These are phyloP conservation scores for Eremomyces bilateralis DNA, from an alignment of 495 filamentous ascomycete species.

Conservation along the genomic window DNA sequence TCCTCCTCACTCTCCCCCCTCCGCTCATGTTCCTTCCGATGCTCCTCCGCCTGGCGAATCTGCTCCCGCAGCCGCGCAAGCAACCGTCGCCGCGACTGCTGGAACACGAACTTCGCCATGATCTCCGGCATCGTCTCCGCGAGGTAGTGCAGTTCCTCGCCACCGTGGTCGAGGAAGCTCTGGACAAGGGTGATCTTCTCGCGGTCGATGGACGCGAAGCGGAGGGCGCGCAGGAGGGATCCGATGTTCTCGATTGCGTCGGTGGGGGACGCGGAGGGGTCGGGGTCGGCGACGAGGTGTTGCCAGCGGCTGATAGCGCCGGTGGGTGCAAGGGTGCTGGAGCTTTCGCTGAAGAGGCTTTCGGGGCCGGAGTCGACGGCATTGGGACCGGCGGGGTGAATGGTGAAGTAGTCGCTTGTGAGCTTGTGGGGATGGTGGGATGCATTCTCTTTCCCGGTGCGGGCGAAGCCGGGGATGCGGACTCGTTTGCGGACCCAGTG, in stretches of 20 bases:
- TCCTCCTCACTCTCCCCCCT: constrained; percentile 1
- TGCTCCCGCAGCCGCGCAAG: constrained; percentile 40
- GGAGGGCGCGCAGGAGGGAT: constrained; percentile 39
- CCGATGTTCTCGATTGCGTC: constrained; percentile 27
- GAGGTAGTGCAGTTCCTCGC: constrained; percentile 61
- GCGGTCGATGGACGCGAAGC: constrained; percentile 53
- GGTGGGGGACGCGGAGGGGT: constrained; percentile 9
- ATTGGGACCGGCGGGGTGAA: constrained; percentile 31
- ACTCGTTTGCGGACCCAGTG: constrained; percentile 75
- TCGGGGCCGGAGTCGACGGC: too few species aligned
- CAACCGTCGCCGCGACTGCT: constrained; percentile 61
- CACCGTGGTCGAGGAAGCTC: constrained; percentile 56
- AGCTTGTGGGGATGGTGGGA: constrained; percentile 37
- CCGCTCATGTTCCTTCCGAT: constrained; percentile 13
- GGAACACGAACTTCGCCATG: constrained; percentile 73
- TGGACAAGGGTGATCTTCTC: constrained; percentile 69
- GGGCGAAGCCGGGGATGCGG: constrained; percentile 28
- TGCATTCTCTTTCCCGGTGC: constrained; percentile 15
- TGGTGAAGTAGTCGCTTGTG: constrained; percentile 72
- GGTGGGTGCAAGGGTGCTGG: too few species aligned
- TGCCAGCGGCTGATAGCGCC: too few species aligned
- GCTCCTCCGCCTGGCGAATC: constrained; percentile 29
- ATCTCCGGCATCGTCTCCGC: constrained; percentile 60
- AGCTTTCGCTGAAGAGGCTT: too few species aligned
- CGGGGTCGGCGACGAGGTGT: too few species aligned